A percentile compares a stretch with the other conserved stretches of the same genome.
phyloP scores from a whole-genome alignment of 371 early-diverging fungal genomes.

The Mucor mucedo region DNA sequence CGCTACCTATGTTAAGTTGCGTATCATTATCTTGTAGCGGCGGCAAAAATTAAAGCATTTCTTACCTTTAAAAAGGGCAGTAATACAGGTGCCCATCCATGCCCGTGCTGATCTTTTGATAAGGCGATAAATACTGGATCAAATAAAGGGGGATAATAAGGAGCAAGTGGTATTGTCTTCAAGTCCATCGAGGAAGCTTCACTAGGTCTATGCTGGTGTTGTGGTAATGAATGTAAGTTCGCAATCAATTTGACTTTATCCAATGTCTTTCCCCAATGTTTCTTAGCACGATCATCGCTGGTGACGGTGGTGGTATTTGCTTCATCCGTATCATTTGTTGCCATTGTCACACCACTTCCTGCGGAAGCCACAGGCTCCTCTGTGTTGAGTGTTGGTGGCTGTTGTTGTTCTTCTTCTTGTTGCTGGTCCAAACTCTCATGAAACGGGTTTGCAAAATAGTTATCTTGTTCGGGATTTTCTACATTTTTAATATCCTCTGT shows the following conservation, averaged over 20 bases:
- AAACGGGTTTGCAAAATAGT: constrained; percentile 16
- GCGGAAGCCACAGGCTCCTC: neutral
- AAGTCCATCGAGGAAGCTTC: neutral
- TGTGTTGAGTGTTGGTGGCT: too few relatives aligned
- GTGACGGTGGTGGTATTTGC: neutral
- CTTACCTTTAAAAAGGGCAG: constrained; percentile 44
- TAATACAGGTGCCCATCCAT: constrained; percentile 51
- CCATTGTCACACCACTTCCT: neutral
- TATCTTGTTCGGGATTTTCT: constrained; percentile 6
- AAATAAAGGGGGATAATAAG: constrained; percentile 47
- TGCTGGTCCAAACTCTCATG: neutral
- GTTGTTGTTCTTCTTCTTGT: too few relatives aligned
- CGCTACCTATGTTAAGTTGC: constrained; percentile 33
- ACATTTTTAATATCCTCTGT: constrained; percentile 1
- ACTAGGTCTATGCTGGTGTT: neutral
- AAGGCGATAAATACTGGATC: constrained; percentile 50
- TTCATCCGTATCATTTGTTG: neutral
- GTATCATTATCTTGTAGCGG: too few relatives aligned
- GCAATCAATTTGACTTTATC: constrained; percentile 50
- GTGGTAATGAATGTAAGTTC: constrained; percentile 33
- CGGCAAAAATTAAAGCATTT: too few relatives aligned
- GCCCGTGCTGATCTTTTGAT: constrained; percentile 40
- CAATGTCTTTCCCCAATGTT: constrained; percentile 50
- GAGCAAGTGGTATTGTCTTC: constrained; percentile 24
- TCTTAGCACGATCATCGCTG: constrained; percentile 26